Percentiles rank a stretch among this genome's conserved stretches.
Conservation (phyloP, 2,329 filamentous ascomycete genomes). For the Huntiella savannae region DNA sequence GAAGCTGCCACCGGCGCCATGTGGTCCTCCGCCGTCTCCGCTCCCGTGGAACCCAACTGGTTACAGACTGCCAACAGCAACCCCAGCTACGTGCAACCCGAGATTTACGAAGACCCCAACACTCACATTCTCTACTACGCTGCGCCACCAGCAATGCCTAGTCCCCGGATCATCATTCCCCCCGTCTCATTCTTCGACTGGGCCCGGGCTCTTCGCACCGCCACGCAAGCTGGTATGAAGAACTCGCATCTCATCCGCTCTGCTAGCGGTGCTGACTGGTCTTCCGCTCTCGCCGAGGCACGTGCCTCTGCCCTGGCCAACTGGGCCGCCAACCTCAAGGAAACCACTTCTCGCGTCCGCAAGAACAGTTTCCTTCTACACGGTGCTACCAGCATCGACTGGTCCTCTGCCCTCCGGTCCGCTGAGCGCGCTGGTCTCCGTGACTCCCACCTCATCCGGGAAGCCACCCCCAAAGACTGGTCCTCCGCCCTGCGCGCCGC, state of each 20-base stretch:
- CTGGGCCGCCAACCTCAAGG: conserved; percentile 9
- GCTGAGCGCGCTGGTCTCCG: conserved; percentile 14
- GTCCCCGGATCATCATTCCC: background rate
- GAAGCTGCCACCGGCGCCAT: too few species aligned
- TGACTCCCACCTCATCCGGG: conserved; percentile 5
- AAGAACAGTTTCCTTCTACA: conserved; percentile 9
- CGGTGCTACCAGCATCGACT: conserved; percentile 17
- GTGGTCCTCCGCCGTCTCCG: too few species aligned
- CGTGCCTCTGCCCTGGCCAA: conserved; percentile 1
- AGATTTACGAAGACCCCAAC: background rate
- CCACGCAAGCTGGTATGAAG: background rate
- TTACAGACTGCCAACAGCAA: too few species aligned
- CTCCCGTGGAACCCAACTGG: too few species aligned
- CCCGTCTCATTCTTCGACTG: conserved; percentile 18
- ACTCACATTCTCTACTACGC: background rate
- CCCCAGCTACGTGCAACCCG: background rate
- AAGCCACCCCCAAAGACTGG: conserved; percentile 14
- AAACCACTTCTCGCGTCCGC: conserved; percentile 1
- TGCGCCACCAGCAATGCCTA: background rate
- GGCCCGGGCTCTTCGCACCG: conserved; percentile 21
- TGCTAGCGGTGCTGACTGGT: conserved; percentile 9
- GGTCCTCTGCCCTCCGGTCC: conserved; percentile 23
- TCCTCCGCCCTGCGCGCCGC: conserved; percentile 14
- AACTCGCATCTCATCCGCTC: conserved; percentile 2
- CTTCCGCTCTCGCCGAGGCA: conserved; percentile 4